phyloP scores from a whole-genome alignment of 345 rosid genomes.

The Tarenaya hassleriana region DNA sequence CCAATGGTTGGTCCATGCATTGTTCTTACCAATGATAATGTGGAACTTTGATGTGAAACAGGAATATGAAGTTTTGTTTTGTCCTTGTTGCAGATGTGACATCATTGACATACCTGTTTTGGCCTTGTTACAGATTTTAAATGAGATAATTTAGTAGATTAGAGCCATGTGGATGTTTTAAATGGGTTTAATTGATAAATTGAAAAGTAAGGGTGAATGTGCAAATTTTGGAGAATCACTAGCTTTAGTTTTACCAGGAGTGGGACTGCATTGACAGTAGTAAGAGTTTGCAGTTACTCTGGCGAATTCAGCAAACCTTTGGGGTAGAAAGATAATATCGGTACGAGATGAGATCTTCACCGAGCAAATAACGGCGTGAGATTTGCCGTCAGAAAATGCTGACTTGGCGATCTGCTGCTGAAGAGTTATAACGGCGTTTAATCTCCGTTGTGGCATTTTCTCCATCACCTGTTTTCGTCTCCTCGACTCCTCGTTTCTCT shows the following conservation, averaged over 20 bases:
- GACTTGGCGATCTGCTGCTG: not conserved
- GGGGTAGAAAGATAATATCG: too few relatives aligned
- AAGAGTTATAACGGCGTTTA: constrained; percentile 18
- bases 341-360: too few relatives aligned
- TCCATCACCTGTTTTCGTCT: not conserved
- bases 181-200: constrained; percentile 1
- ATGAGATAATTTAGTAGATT: constrained; percentile 31
- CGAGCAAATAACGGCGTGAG: constrained; percentile 16
- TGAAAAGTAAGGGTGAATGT: constrained; percentile 6
- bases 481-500: not conserved
- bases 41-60: constrained; percentile 3
- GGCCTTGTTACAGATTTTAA: constrained; percentile 45
- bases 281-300: too few relatives aligned
- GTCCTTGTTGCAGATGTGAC: constrained; percentile 43
- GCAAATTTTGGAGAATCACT: not conserved
- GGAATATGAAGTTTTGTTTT: not conserved
- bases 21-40: constrained; percentile 54
- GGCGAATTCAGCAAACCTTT: too few relatives aligned
- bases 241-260: not conserved
- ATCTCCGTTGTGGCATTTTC: constrained; percentile 11
- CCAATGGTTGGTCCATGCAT: constrained; percentile 52
- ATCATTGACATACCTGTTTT: constrained; percentile 45
- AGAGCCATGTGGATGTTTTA: not conserved
- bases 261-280: too few relatives aligned
- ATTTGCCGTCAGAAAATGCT: not conserved